phyloP scores from a whole-genome alignment of 768 basidiomycete genomes.

The Sporobolomyces phaffii region DNA sequence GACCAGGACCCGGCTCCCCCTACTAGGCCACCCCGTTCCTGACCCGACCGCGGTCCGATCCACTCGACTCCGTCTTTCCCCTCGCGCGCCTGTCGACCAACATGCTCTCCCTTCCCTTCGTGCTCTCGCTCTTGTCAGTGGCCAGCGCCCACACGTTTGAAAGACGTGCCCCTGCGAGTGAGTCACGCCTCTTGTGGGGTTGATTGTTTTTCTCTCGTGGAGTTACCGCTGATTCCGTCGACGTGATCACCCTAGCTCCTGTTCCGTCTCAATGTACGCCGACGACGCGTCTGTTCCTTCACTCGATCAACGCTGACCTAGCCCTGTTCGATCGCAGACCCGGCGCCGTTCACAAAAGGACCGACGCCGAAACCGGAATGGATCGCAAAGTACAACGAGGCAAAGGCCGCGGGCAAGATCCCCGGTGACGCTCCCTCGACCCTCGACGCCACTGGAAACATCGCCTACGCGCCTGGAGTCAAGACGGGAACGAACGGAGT shows the following conservation, averaged over 20 bases:
- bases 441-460: conserved; percentile 43
- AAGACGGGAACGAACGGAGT: conserved; percentile 6
- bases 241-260: background rate
- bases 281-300: background rate
- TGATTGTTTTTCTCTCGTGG: too few species aligned
- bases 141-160: background rate
- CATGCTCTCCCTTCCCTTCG: conserved; percentile 13
- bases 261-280: conserved; percentile 7
- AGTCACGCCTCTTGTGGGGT: background rate
- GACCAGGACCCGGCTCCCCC: too few species aligned
- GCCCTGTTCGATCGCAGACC: background rate
- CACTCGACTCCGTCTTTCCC: background rate
- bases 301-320: background rate
- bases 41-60: background rate
- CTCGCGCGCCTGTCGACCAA: background rate
- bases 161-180: conserved; percentile 9
- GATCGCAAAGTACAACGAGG: conserved; percentile 63
- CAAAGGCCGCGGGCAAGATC: conserved; percentile 64
- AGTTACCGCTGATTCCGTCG: conserved; percentile 13
- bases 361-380: conserved; percentile 50
- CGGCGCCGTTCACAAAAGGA: background rate
- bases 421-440: conserved; percentile 60
- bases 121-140: conserved; percentile 9
- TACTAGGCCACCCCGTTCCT: too few species aligned
- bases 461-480: conserved; percentile 42